phyloP scores from a whole-genome alignment of 2,329 filamentous ascomycete species.

The Trichoderma harzianum region DNA sequence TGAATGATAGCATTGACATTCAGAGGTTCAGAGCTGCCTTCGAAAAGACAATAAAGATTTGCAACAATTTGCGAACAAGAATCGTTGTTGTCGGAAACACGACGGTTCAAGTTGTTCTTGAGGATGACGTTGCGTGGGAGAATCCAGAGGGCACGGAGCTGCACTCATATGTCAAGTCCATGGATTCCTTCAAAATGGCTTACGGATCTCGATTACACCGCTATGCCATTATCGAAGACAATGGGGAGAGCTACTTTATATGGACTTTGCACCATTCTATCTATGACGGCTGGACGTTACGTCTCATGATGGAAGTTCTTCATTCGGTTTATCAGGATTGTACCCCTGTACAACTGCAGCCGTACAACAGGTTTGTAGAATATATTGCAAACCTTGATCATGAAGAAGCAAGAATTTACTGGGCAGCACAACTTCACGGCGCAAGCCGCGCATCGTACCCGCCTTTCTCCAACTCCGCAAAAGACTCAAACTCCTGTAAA shows the following conservation, averaged over 20 bases:
- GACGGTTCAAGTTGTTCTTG: neutral
- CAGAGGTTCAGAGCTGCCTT: conserved; percentile 14
- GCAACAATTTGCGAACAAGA: conserved; percentile 17
- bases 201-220: neutral
- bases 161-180: neutral
- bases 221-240: neutral
- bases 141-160: neutral
- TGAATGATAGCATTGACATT: neutral
- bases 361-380: neutral
- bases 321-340: neutral
- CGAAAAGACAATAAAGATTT: neutral
- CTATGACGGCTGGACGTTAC: conserved; percentile 30
- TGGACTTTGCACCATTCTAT: conserved; percentile 28
- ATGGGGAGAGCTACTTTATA: conserved; percentile 17
- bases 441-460: neutral
- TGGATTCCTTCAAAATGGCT: neutral
- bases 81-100: neutral
- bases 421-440: neutral
- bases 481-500: neutral
- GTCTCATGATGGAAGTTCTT: conserved; percentile 20
- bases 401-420: neutral
- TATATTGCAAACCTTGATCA: neutral
- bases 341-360: neutral
- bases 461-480: neutral
- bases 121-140: neutral